These are phyloP conservation scores for Fusarium sp. DNA, from an alignment of 2,329 filamentous ascomycete genomes.

Conservation along the genomic window DNA sequence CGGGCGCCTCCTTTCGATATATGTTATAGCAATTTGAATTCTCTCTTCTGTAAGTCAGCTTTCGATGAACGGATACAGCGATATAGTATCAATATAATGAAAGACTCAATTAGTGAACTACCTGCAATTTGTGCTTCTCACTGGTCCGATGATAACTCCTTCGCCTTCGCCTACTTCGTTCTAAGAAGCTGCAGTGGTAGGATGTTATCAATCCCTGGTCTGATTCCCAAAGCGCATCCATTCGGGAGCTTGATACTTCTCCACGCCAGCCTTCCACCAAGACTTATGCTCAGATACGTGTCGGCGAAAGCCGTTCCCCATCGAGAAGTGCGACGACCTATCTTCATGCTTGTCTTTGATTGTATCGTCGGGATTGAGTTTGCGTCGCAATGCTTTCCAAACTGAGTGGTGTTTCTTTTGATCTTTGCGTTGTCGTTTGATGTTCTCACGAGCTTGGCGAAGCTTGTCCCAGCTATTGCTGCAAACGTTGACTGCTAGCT, in stretches of 20 bases:
- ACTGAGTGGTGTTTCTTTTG: slow-evolving; percentile 45
- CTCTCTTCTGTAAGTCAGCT: neutral
- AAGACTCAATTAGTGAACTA: slow-evolving; percentile 20
- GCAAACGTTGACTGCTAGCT: slow-evolving; percentile 46
- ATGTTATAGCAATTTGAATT: slow-evolving; percentile 54
- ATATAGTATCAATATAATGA: neutral
- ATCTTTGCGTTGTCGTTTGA: slow-evolving; percentile 43
- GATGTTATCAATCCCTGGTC: neutral
- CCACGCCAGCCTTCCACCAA: slow-evolving; percentile 53
- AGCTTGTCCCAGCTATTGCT: slow-evolving; percentile 43
- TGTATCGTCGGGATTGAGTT: slow-evolving; percentile 38
- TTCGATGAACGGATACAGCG: neutral
- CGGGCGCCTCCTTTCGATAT: slow-evolving; percentile 54
- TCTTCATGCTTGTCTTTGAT: slow-evolving; percentile 43
- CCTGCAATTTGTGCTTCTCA: slow-evolving; percentile 19
- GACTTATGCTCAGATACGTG: slow-evolving; percentile 38
- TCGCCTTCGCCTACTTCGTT: neutral
- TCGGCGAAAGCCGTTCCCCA: slow-evolving; percentile 36
- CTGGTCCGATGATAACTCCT: slow-evolving; percentile 19
- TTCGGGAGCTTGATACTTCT: slow-evolving; percentile 48
- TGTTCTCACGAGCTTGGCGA: slow-evolving; percentile 40
- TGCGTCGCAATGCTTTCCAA: slow-evolving; percentile 46
- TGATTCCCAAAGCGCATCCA: slow-evolving; percentile 48
- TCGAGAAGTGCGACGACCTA: slow-evolving; percentile 40
- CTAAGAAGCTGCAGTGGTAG: neutral